phyloP scores from a whole-genome alignment of 441 rosid species.

The Adansonia grandidieri region DNA sequence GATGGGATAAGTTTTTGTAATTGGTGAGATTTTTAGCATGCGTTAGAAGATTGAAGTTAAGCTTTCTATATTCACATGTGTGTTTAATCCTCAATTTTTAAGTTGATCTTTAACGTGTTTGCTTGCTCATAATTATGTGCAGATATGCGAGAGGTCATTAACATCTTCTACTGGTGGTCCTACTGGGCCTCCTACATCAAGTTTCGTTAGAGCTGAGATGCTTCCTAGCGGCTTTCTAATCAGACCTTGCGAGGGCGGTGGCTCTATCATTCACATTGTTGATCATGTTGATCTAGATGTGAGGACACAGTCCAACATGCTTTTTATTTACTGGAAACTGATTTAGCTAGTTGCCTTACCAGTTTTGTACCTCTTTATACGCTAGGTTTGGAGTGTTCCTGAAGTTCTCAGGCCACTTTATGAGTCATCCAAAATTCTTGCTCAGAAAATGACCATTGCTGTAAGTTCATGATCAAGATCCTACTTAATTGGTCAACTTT shows the following conservation, averaged over 20 bases:
- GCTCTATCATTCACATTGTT: constrained; percentile 91
- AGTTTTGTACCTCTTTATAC: constrained; percentile 22
- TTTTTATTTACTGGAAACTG: constrained; percentile 10
- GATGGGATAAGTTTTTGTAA: background rate
- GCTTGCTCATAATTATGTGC: constrained; percentile 19
- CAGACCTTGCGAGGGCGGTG: constrained; percentile 96
- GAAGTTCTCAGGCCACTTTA: constrained; percentile 94
- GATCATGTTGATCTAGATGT: constrained; percentile 95
- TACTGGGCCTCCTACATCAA: constrained; percentile 66
- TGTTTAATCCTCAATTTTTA: background rate
- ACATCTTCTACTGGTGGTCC: constrained; percentile 89
- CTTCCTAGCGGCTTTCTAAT: constrained; percentile 90
- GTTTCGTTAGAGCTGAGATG: constrained; percentile 88
- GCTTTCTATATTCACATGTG: background rate
- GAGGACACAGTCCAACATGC: constrained; percentile 33
- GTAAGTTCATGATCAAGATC: constrained; percentile 44
- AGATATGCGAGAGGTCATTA: constrained; percentile 95
- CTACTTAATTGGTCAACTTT: background rate
- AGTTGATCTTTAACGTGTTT: background rate
- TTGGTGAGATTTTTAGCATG: background rate
- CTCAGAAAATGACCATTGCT: constrained; percentile 89
- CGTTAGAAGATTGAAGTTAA: background rate
- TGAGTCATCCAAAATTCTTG: constrained; percentile 87
- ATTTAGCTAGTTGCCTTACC: background rate
- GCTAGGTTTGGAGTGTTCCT: constrained; percentile 90